Evolutionary conservation across 495 filamentous ascomycete genomes (phyloP), one percentile per base, ranked within the genome.

Genomic region (Haplographium delicatum): DNA sequence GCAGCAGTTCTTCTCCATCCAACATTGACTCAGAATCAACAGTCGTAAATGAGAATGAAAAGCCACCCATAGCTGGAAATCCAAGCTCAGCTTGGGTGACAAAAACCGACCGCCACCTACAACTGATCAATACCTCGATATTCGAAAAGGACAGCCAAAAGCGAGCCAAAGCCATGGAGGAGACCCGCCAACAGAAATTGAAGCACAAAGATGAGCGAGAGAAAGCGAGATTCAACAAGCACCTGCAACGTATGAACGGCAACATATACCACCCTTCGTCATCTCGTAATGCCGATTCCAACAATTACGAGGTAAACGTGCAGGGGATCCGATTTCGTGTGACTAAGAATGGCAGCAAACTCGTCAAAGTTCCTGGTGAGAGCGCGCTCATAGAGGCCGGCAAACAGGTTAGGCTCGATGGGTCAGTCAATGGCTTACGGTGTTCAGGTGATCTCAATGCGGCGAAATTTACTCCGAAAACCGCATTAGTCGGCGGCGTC

Each of bases 81-180:
- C 63, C 50, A 38, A 66, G 45, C 2, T 35, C 50, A 20, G 60
- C 79, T 9, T 94, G 88, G 85, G 80, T 95, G 25, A 76, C 84
- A 18, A 91, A 85, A 62, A 82, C 72, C 45, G 89, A 90, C 56
- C 85, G 89, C 44, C 89, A 94, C 57, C 79, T 91, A 67, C 90
- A 95, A 65, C 67, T 96, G 40, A 95, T 96, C 68, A 95, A 95
- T 61, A 75, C 83, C 15, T 76, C 82, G 2, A 76, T 95, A 11
- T 95, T 87, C 66, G 84, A 94, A 58, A 83, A 87, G 65, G 81
- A 87, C 47, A 72, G 75, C 1, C 79, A 83, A 55, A 75, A 79
- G n/a, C 75, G 88, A 28, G 72, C 81, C 1, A 83, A 80, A 59
- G 88, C 87, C 8, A 84, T 93, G 41, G 84, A 89, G 53, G 77